phyloP scores from a whole-genome alignment of 148 eudicot species.

The Rhododendron vialii region DNA sequence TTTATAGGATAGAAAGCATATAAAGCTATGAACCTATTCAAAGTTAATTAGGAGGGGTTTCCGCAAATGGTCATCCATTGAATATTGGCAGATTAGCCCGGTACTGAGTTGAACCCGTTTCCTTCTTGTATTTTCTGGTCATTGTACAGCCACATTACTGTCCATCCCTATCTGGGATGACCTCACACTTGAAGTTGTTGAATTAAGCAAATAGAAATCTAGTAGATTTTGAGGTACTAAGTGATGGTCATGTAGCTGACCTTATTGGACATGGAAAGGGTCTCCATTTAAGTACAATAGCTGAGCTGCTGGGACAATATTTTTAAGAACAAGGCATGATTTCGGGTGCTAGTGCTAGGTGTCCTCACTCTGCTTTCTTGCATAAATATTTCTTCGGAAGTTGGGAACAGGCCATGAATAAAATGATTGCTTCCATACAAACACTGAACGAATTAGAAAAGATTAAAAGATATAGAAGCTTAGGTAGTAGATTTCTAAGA shows the following conservation, averaged over 20 bases:
- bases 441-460: not conserved
- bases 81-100: too few species aligned
- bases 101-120: not conserved
- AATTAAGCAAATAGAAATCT: not conserved
- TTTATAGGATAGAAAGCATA: too few species aligned
- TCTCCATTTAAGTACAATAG: not conserved
- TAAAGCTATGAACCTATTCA: not conserved
- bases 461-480: not conserved
- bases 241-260: not conserved
- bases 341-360: not conserved
- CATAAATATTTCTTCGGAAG: not conserved
- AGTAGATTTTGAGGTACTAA: not conserved
- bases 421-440: not conserved
- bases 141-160: not conserved
- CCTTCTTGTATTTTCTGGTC: not conserved
- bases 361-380: not conserved
- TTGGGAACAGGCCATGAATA: not conserved
- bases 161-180: not conserved
- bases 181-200: not conserved
- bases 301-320: not conserved
- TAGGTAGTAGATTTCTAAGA: too few species aligned
- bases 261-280: not conserved
- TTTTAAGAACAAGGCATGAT: not conserved
- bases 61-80: not conserved
- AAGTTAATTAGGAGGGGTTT: not conserved